Evolutionary conservation across 106 monocot species (phyloP).

Genomic region (Acorus gramineus): DNA sequence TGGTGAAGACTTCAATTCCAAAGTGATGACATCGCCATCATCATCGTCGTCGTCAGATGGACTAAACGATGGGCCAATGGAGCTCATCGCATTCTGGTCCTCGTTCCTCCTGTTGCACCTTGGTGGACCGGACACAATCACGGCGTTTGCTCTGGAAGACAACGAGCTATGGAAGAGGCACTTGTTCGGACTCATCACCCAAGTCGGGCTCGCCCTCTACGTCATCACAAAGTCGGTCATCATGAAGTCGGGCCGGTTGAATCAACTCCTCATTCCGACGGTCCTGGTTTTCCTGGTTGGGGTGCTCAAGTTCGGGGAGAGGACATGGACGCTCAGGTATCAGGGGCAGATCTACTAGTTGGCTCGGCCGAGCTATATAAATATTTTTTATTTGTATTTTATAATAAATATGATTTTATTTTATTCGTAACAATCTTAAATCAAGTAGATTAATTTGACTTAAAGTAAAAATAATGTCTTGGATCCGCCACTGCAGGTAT

Average conservation of each 20-base stretch:
- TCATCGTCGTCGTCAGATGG: neutral
- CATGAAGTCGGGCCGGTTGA: slow-evolving; percentile 1
- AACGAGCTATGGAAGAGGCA: slow-evolving; percentile 34
- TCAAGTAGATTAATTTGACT: too few species aligned
- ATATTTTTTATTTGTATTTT: too few species aligned
- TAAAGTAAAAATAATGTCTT: too few species aligned
- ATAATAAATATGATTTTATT: too few species aligned
- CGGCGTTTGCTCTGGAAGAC: slow-evolving; percentile 26
- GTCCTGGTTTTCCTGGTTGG: slow-evolving; percentile 15
- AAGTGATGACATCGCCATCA: neutral
- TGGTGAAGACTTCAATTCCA: too few species aligned
- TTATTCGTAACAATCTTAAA: too few species aligned
- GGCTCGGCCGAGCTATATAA: too few species aligned
- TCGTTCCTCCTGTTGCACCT: slow-evolving; percentile 27
- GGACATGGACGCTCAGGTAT: slow-evolving; percentile 6
- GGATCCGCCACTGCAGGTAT: too few species aligned
- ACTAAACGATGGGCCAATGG: neutral
- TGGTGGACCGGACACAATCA: slow-evolving; percentile 33
- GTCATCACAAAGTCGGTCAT: slow-evolving; percentile 1
- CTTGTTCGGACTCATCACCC: slow-evolving; percentile 6
- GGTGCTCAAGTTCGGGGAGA: slow-evolving; percentile 28
- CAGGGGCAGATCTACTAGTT: too few species aligned
- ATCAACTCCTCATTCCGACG: slow-evolving; percentile 2
- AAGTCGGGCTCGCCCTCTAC: slow-evolving; percentile 1
- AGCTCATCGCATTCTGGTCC: slow-evolving; percentile 13